These are phyloP conservation scores for Elsinoe perseae DNA, from an alignment of 2,329 filamentous ascomycete genomes.

Conservation along the genomic window DNA sequence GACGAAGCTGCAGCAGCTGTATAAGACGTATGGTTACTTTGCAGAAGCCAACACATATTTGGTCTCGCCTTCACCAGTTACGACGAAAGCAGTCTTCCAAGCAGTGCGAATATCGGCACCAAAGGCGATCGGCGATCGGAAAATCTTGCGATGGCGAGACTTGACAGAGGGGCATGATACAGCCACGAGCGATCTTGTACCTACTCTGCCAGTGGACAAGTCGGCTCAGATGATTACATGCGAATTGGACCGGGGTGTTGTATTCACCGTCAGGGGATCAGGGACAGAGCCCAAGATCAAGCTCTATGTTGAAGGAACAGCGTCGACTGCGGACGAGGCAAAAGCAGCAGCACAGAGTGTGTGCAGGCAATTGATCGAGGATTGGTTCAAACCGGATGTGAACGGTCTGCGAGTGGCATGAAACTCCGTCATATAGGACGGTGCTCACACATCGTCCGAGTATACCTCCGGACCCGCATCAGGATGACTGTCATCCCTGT, in stretches of 20 bases:
- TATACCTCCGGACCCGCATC: slow-evolving; percentile 22
- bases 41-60: slow-evolving; percentile 59
- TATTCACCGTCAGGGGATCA: slow-evolving; percentile 54
- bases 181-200: slow-evolving; percentile 43
- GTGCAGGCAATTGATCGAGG: slow-evolving; percentile 38
- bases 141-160: slow-evolving; percentile 53
- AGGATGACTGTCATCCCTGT: slow-evolving; percentile 20
- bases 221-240: slow-evolving; percentile 57
- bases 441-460: slow-evolving; percentile 25
- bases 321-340: slow-evolving; percentile 35
- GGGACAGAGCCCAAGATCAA: slow-evolving; percentile 63
- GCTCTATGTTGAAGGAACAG: slow-evolving; percentile 46
- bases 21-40: slow-evolving; percentile 52
- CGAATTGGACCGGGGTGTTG: slow-evolving; percentile 48
- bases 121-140: slow-evolving; percentile 36
- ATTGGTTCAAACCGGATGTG: slow-evolving; percentile 40
- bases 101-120: slow-evolving; percentile 37
- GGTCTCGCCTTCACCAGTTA: slow-evolving; percentile 47
- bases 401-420: slow-evolving; percentile 26
- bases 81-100: slow-evolving; percentile 49
- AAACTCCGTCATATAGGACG: background rate
- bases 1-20: slow-evolving; percentile 50
- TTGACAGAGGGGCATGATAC: slow-evolving; percentile 55
- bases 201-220: slow-evolving; percentile 49
- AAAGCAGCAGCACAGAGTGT: slow-evolving; percentile 40